Percentiles rank a stretch among this genome's conserved stretches.
Evolutionary conservation across 2,329 filamentous ascomycete genomes (phyloP).

Genomic region (Fusarium brevicatenulatum): DNA sequence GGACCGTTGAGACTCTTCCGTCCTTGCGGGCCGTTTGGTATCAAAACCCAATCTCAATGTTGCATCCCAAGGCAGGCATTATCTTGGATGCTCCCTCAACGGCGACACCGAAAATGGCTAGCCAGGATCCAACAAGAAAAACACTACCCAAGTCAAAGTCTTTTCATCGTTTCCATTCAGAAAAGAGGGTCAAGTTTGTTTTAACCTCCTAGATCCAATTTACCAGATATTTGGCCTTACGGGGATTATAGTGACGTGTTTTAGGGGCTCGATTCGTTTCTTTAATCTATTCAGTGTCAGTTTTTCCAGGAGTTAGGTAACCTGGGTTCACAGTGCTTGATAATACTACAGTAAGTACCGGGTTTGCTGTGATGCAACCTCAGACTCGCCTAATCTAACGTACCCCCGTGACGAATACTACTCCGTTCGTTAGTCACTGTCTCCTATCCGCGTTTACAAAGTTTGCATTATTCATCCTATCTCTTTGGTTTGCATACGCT

Average conservation of each 20-base stretch:
- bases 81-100: not conserved
- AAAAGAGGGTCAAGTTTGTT: not conserved
- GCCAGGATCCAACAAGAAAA: not conserved
- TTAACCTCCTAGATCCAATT: not conserved
- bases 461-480: not conserved
- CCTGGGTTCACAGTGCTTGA: not conserved
- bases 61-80: not conserved
- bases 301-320: not conserved
- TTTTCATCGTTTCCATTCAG: not conserved
- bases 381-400: not conserved
- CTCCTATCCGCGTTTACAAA: not conserved
- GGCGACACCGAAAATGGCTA: not conserved
- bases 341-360: not conserved
- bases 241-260: not conserved
- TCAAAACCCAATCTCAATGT: constrained; percentile 5
- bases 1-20: not conserved
- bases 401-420: not conserved
- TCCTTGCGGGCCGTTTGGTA: not conserved
- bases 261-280: not conserved
- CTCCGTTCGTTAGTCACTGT: not conserved
- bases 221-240: not conserved
- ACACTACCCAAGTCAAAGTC: not conserved
- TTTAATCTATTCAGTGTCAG: not conserved
- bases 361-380: not conserved
- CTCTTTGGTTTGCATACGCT: not conserved